These are phyloP conservation scores for Talaromyces sp. DNA, from an alignment of 2,329 filamentous ascomycete species.

Conservation along the genomic window DNA sequence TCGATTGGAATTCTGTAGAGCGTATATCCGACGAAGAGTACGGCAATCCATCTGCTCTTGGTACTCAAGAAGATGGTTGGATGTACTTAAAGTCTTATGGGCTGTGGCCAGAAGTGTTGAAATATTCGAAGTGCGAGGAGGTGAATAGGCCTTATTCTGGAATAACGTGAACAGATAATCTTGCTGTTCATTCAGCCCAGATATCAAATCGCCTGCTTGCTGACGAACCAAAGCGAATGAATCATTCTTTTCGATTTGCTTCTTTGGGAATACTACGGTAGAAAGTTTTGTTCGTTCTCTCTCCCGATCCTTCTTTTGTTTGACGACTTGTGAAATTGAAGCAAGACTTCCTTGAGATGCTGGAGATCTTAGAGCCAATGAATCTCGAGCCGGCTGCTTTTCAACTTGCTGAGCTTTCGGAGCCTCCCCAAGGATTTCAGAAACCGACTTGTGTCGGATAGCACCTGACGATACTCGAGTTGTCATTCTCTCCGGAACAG, in stretches of 20 bases:
- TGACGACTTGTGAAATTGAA: conserved; percentile 39
- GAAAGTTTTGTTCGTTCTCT: conserved; percentile 63
- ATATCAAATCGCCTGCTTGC: conserved; percentile 50
- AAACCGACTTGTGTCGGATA: conserved; percentile 68
- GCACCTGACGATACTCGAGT: conserved; percentile 68
- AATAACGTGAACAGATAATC: conserved; percentile 65
- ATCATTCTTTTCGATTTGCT: conserved; percentile 50
- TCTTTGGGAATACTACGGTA: conserved; percentile 75
- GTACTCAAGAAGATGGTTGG: conserved; percentile 77
- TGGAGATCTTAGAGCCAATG: conserved; percentile 22
- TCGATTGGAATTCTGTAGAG: conserved; percentile 83
- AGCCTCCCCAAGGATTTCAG: conserved; percentile 65
- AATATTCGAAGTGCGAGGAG: conserved; percentile 53
- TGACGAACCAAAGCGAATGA: conserved; percentile 37
- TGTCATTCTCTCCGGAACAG: conserved; percentile 57
- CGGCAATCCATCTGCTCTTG: conserved; percentile 85
- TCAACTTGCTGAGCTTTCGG: conserved; percentile 41
- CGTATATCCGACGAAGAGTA: conserved; percentile 80
- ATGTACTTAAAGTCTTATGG: conserved; percentile 84
- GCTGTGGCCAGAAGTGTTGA: conserved; percentile 74
- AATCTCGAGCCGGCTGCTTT: conserved; percentile 26
- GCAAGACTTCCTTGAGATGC: conserved; percentile 27
- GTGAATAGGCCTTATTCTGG: conserved; percentile 57
- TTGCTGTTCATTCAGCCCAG: conserved; percentile 42
- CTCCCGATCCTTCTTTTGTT: conserved; percentile 55